Base-by-base conservation (phyloP, 345 rosid species). In the Lumnitzera littorea region DNA sequence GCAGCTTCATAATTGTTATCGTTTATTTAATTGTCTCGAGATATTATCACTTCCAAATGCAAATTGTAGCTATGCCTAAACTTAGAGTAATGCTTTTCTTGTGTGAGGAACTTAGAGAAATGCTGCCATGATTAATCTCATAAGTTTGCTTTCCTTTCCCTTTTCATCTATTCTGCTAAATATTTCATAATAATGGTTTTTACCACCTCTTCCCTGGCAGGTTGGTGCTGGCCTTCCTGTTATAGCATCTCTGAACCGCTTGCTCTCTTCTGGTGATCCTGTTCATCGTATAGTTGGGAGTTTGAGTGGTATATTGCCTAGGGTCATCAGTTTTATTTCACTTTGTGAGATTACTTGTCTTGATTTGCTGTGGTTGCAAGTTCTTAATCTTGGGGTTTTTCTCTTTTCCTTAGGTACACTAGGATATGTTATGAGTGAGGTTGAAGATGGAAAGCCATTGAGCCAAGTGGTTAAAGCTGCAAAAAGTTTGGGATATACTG, bases 181-280 rank as follows among this genome's bases (percentile, higher is more conserved):
- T 52, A 52, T 15, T 23, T 23, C 25, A 25, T 2, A 15, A 15
- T 52, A 11, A 13, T 52, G 7, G 25, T 16, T 52, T 11, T 27
- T 52, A 23, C 13, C 15, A 25, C 15, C 36, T 55, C 15, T 49
- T 50, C 58, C 50, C 53, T 64, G 47, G 15, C 50, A 82, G 91
- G 91, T 89, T 64, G 98, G 97, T 69, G 98, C 97, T 68, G 94
- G 97, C 48, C 98, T 92, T 82, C 98, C 98, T 53, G 81, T 92
- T 60, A 87, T 87, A 49, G 79, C 88, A 60, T 84, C 97, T 50
- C 61, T 89, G 71, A 87, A 80, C 71, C 94, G 97, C 31, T 74
- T 89, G 65, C 66, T 87, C 66, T 80, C 82, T 23, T 89, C 98
- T 9, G 98, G 98, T 70, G 94, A 89, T 58, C 83, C 85, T 65